Base-by-base conservation (phyloP, 148 eudicot genomes). In the Agrostemma githago region DNA sequence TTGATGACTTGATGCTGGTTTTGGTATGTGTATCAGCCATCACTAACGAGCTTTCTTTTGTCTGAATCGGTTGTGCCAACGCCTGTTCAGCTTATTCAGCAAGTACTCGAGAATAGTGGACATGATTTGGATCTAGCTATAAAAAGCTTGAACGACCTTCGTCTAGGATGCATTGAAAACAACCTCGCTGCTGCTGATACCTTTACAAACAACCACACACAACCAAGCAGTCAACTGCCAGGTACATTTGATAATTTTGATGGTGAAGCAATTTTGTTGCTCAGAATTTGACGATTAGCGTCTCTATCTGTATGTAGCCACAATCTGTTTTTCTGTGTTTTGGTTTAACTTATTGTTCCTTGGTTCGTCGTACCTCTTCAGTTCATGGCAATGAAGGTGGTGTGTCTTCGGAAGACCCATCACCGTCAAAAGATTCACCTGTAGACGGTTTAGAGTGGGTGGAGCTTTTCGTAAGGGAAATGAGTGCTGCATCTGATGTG, bases 371-470 rank as follows among this genome's bases (percentile, higher is more conserved):
- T 84, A 62, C 82, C 80, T 74, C 71, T 68, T 42, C 54, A 71
- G 88, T 72, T 48, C 53, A 79, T 58, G 73, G 69, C 40, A 77
- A 85, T 80, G 85, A 72, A 61, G 87, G 74, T 59, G 71, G 59
- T 78, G 79, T 66, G 42, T 59, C 84, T 21, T 56, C 79, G 63
- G 79, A 80, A 44, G 85, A 82, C 69, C 74, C 80, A 59, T 62
- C 78, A 71, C 62, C 77, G 21, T 76, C 70, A 9, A 76, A 78
- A 66, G 86, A 73, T 70, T 64, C 67, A 14, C 81, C 87, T 59
- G 51, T 70, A 56, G 85, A 83, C 74, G 93, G 96, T 77, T 82
- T 89, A 9, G 89, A 89, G 80, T 92, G 98, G 98, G 98, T 92
- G 82, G 96, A 92, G 79, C 89, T 88, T 66, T 89, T 92, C 74